These are phyloP conservation scores for Emmonsiellopsis sp. DNA, from an alignment of 2,329 filamentous ascomycete species.

Conservation along the genomic window DNA sequence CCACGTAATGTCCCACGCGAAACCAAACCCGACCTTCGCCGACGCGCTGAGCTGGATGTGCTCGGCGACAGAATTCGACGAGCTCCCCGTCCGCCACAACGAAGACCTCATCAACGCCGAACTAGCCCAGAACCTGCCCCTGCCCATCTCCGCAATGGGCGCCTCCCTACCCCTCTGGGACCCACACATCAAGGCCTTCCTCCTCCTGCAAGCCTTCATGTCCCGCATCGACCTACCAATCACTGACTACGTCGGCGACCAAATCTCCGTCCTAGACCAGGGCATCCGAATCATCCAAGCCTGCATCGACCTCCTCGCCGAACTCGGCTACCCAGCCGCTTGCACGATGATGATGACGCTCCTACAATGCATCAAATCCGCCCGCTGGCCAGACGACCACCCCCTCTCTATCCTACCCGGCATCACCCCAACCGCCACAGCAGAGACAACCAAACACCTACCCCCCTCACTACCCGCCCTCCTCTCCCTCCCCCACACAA, in stretches of 20 bases:
- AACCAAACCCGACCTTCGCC: constrained; percentile 64
- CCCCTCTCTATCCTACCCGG: constrained; percentile 73
- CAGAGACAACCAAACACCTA: constrained; percentile 12
- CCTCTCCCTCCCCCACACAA: constrained; percentile 19
- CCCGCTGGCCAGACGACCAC: constrained; percentile 78
- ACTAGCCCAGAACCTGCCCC: constrained; percentile 70
- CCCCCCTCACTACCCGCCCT: constrained; percentile 25
- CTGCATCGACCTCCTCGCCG: constrained; percentile 84
- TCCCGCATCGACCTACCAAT: constrained; percentile 87
- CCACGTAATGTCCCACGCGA: constrained; percentile 67
- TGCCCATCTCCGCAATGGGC: constrained; percentile 53
- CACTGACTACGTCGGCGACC: constrained; percentile 92
- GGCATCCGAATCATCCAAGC: constrained; percentile 95
- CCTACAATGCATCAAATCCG: constrained; percentile 86
- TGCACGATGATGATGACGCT: constrained; percentile 74
- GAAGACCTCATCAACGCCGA: constrained; percentile 96
- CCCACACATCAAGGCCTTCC: constrained; percentile 91
- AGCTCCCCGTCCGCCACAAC: constrained; percentile 94
- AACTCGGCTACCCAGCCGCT: constrained; percentile 72
- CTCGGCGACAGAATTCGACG: constrained; percentile 88
- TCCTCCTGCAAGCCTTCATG: constrained; percentile 92
- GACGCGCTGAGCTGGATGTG: constrained; percentile 90
- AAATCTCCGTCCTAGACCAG: constrained; percentile 81
- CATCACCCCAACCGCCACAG: constrained; percentile 31
- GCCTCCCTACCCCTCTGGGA: constrained; percentile 80